Percentiles rank a stretch among this genome's conserved stretches.
Conservation (phyloP, 73 alveolate genomes). For the Breviolum minutum region DNA sequence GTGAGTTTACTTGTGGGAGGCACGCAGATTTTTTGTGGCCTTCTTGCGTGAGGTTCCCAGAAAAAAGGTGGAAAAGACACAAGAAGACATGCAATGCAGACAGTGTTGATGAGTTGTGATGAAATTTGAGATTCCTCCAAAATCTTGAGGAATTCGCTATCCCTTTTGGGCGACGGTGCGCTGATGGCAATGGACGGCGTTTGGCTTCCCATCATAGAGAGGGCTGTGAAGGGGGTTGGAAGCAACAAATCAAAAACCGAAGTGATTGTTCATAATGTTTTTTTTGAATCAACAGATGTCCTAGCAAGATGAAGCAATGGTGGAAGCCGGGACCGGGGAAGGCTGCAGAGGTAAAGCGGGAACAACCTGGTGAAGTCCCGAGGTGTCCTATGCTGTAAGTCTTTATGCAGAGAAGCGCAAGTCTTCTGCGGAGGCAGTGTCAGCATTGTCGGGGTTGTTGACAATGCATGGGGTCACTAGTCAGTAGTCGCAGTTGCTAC, state of each 20-base stretch:
- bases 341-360: neutral
- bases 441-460: neutral
- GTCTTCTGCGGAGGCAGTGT: conserved; percentile 39
- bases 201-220: neutral
- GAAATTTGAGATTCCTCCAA: neutral
- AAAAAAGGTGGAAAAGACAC: neutral
- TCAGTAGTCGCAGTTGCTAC: neutral
- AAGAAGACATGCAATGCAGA: too few relatives aligned
- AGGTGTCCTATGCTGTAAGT: conserved; percentile 83
- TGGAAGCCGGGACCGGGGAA: neutral
- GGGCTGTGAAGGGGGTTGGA: neutral
- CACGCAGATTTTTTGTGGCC: conserved; percentile 31
- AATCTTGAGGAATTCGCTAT: conserved; percentile 26
- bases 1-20: neutral
- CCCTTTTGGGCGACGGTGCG: conserved; percentile 65
- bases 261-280: neutral
- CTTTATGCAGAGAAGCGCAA: conserved; percentile 56
- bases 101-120: too few relatives aligned
- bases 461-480: neutral
- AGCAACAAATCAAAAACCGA: neutral
- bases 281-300: neutral
- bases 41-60: conserved; percentile 8
- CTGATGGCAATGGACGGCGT: conserved; percentile 69
- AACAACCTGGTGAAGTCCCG: neutral
- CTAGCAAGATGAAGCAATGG: neutral